Percentiles rank a stretch among this genome's conserved stretches.
Conservation (phyloP, 2,329 filamentous ascomycete species). For the Ophiostoma pallidulum region DNA sequence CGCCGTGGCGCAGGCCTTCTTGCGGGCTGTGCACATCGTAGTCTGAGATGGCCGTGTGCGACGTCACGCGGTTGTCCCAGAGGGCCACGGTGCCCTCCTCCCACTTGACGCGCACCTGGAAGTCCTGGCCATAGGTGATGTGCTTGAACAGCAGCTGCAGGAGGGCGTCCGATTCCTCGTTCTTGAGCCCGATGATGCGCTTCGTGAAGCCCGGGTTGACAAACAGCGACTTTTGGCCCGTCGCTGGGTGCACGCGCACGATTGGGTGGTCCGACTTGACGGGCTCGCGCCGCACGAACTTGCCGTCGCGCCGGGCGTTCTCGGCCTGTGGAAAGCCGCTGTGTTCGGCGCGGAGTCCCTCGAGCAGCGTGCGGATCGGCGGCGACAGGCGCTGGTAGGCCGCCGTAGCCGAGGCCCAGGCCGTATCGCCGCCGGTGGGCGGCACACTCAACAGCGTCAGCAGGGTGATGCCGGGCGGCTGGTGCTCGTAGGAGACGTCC, state of each 20-base stretch:
- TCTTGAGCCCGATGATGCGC: constrained; percentile 54
- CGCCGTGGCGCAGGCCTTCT: constrained; percentile 32
- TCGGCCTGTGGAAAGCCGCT: constrained; percentile 30
- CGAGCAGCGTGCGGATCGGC: constrained; percentile 28
- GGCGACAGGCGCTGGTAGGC: constrained; percentile 29
- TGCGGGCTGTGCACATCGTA: constrained; percentile 32
- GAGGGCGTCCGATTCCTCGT: constrained; percentile 56
- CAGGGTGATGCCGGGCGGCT: constrained; percentile 32
- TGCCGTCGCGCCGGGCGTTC: constrained; percentile 25
- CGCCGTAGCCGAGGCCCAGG: constrained; percentile 28
- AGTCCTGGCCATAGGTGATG: constrained; percentile 48
- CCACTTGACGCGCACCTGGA: constrained; percentile 60
- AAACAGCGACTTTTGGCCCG: constrained; percentile 74
- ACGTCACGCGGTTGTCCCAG: constrained; percentile 55
- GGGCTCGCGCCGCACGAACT: constrained; percentile 29
- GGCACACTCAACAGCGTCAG: constrained; percentile 26
- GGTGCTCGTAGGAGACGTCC: constrained; percentile 34
- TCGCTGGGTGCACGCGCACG: constrained; percentile 69
- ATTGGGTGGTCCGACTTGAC: constrained; percentile 67
- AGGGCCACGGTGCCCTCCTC: constrained; percentile 55
- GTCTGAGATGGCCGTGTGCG: constrained; percentile 35
- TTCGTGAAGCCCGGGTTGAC: constrained; percentile 56
- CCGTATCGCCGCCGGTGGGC: constrained; percentile 29
- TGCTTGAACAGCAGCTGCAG: constrained; percentile 60
- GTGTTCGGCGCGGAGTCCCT: constrained; percentile 30